These are phyloP conservation scores for Penicillium ucsense DNA, from an alignment of 495 filamentous ascomycete species.

Conservation along the genomic window DNA sequence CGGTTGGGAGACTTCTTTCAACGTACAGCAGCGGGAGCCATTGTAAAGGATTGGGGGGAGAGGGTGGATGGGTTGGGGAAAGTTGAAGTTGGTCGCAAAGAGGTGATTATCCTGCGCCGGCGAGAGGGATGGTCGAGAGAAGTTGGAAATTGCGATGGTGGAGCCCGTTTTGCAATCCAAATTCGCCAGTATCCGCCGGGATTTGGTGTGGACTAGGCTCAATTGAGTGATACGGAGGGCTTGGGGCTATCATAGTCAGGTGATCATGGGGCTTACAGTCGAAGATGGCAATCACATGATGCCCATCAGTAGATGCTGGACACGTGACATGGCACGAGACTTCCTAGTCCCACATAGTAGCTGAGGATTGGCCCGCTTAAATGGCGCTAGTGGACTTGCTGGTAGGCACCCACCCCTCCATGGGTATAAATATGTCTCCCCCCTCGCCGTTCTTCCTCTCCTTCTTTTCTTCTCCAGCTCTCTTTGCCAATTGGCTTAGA, in stretches of 20 bases:
- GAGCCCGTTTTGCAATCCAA: slow-evolving; percentile 15
- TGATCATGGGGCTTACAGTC: not conserved
- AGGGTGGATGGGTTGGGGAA: slow-evolving; percentile 12
- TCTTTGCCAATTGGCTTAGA: slow-evolving; percentile 60
- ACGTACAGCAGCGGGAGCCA: slow-evolving; percentile 66
- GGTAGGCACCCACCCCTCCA: slow-evolving; percentile 5
- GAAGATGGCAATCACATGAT: not conserved
- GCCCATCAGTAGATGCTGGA: not conserved
- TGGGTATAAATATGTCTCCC: slow-evolving; percentile 21
- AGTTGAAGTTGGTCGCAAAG: slow-evolving; percentile 42
- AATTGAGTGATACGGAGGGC: slow-evolving; percentile 13
- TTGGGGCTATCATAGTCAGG: slow-evolving; percentile 14
- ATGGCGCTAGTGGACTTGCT: slow-evolving; percentile 10
- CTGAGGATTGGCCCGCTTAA: slow-evolving; percentile 11
- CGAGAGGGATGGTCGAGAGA: slow-evolving; percentile 21
- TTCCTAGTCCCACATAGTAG: too few species aligned
- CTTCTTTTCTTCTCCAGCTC: slow-evolving; percentile 45
- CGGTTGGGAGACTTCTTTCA: slow-evolving; percentile 43
- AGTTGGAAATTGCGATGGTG: slow-evolving; percentile 19
- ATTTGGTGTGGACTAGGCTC: slow-evolving; percentile 20
- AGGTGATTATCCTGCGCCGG: slow-evolving; percentile 51
- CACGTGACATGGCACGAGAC: not conserved
- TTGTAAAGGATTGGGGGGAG: slow-evolving; percentile 27
- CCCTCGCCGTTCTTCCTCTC: slow-evolving; percentile 22
- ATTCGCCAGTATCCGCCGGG: slow-evolving; percentile 6